Conservation (phyloP, 345 rosid genomes). For the Ceriops zippeliana region DNA sequence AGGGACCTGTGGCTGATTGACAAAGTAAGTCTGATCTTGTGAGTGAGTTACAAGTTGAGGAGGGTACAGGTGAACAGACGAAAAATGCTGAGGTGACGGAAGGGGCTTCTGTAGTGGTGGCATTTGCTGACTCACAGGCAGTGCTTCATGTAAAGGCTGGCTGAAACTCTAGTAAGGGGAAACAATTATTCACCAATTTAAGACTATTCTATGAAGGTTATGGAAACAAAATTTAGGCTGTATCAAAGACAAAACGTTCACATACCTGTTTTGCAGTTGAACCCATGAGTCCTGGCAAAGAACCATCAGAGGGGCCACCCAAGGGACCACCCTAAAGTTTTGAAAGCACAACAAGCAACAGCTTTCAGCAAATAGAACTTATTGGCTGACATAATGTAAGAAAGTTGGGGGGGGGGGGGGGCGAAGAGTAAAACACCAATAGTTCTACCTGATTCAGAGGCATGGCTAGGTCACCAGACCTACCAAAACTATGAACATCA, state of each 20-base stretch:
- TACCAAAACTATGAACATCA: conserved; percentile 47
- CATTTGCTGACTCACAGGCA: conserved; percentile 48
- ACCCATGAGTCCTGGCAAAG: conserved; percentile 42
- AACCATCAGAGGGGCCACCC: conserved; percentile 52
- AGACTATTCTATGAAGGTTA: conserved; percentile 8
- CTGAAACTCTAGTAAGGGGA: conserved; percentile 33
- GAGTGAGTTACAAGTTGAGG: conserved; percentile 43
- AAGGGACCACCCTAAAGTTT: conserved; percentile 42
- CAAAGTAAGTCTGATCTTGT: conserved; percentile 33
- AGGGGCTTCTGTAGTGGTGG: conserved; percentile 59
- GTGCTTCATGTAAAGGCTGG: conserved; percentile 44
- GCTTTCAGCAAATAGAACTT: neutral
- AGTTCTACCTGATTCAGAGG: conserved; percentile 64
- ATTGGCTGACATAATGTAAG: neutral
- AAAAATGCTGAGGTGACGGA: conserved; percentile 56
- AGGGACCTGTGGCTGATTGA: conserved; percentile 34
- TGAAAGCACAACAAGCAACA: conserved; percentile 11
- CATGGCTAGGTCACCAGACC: conserved; percentile 48
- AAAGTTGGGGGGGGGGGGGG: no score
- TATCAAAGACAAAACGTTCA: conserved; percentile 11
- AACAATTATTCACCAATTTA: neutral
- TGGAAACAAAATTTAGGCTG: neutral
- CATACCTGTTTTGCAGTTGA: conserved; percentile 48
- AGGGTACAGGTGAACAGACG: conserved; percentile 44
- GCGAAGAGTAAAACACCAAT: neutral